Conservation (phyloP, 495 filamentous ascomycete genomes). For the Astrothelium macrocarpum region DNA sequence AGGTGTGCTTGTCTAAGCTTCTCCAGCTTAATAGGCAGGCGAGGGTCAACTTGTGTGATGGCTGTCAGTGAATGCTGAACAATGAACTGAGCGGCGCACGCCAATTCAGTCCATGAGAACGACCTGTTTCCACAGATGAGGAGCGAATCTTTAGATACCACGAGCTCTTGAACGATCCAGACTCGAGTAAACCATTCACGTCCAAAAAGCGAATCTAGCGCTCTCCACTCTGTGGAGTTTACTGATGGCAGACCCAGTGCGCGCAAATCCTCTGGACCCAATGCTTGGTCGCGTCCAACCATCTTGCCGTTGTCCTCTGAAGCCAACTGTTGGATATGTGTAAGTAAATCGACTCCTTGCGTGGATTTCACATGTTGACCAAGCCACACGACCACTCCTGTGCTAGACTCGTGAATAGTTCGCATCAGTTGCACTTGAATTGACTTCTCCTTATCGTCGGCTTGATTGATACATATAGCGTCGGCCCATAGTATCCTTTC, state of each 20-base stretch:
- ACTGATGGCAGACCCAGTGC: not conserved
- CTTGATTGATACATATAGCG: constrained; percentile 32
- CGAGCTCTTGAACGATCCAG: constrained; percentile 12
- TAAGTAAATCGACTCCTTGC: not conserved
- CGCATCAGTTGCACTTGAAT: constrained; percentile 28
- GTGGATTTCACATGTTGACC: no score
- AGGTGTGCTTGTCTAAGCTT: no score
- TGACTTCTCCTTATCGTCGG: constrained; percentile 26
- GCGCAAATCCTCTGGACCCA: no score
- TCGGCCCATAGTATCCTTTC: constrained; percentile 14
- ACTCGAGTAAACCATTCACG: constrained; percentile 6
- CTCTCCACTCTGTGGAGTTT: not conserved
- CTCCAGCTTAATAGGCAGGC: no score
- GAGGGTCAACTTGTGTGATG: not conserved
- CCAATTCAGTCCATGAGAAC: not conserved
- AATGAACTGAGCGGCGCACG: not conserved
- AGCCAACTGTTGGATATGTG: not conserved
- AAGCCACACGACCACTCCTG: constrained; percentile 25
- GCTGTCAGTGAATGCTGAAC: not conserved
- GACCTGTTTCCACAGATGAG: not conserved
- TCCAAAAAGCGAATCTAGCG: not conserved
- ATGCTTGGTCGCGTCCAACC: not conserved
- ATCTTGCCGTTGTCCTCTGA: not conserved
- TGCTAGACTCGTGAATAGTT: constrained; percentile 23
- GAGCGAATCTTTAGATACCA: constrained; percentile 1